Conservation (phyloP, 2,329 filamentous ascomycete species). For the Penicillium sp. region DNA sequence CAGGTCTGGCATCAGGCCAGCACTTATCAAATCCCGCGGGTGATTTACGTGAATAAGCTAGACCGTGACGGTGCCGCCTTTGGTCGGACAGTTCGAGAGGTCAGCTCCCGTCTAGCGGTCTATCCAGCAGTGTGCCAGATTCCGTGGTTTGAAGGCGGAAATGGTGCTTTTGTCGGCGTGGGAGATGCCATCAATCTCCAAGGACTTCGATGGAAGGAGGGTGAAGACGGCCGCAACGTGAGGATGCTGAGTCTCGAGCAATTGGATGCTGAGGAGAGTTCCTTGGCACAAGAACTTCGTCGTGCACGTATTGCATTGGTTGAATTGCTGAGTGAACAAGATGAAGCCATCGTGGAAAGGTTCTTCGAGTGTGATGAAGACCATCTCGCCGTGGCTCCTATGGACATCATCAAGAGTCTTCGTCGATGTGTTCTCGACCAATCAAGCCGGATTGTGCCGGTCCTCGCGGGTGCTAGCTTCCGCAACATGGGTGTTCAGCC, state of each 20-base stretch:
- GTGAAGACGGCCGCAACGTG: conserved; percentile 65
- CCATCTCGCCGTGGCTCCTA: conserved; percentile 65
- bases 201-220: conserved; percentile 72
- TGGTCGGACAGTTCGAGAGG: conserved; percentile 79
- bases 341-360: conserved; percentile 80
- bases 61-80: conserved; percentile 83
- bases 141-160: conserved; percentile 80
- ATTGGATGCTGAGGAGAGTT: conserved; percentile 52
- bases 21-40: conserved; percentile 78
- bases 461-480: conserved; percentile 91
- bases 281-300: conserved; percentile 67
- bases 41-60: conserved; percentile 82
- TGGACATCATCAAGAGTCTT: conserved; percentile 71
- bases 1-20: conserved; percentile 93
- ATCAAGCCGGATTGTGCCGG: conserved; percentile 71
- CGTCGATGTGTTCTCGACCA: conserved; percentile 70
- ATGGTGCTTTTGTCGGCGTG: conserved; percentile 77
- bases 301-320: conserved; percentile 76
- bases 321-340: conserved; percentile 83
- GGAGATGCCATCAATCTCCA: conserved; percentile 78
- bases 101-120: conserved; percentile 74
- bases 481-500: conserved; percentile 93
- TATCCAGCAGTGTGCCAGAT: conserved; percentile 94
- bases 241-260: conserved; percentile 58
- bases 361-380: conserved; percentile 79